Evolutionary conservation across 2,329 filamentous ascomycete genomes (phyloP), one percentile per base, ranked within the genome.

Genomic region (Boeremia exigua): DNA sequence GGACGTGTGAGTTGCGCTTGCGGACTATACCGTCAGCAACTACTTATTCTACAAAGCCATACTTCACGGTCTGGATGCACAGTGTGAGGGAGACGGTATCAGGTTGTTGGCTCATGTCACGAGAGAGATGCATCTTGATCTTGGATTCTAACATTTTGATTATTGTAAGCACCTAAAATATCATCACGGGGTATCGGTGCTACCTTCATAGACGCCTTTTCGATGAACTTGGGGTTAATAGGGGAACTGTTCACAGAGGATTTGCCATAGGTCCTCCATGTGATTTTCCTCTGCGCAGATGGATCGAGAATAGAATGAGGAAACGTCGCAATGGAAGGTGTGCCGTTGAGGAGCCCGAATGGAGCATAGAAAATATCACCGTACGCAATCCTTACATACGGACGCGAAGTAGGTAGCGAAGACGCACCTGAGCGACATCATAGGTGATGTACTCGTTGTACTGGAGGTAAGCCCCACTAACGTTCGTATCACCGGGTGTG

Each of bases 371-470:
- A 3, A 23, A 9, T 19, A 7, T 15, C 36, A 15, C 9, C 19
- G 32, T 3, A 15, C 37, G 23, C 23, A n/a, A 32, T 15, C 17
- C 9, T 34, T 66, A 70, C 65, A 69, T 72, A 30, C 54, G 59
- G 2, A 90, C 84, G 6, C 85, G 82, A 68, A 91, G 82, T 4
- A 92, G 78, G 66, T 92, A 91, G 5, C 88, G 83, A 5, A 91
- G 79, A 38, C 86, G 86, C 30, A 92, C 82, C 71, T 92, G 89
- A 0, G 86, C 80, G 3, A 89, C 78, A 61, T 91, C 83, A 66
- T 92, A 92, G 47, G 81, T 82, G 58, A 91, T 90, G 72, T 87
- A 91, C 77, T 92, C 89, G 68, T 92, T 91, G 77, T 91, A 91
- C 45, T 77, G 71, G 19, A 92, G 78, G 27, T 71, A 75, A 0